Evolutionary conservation across 2,329 filamentous ascomycete genomes (phyloP).

Genomic region (Fusarium sp.): DNA sequence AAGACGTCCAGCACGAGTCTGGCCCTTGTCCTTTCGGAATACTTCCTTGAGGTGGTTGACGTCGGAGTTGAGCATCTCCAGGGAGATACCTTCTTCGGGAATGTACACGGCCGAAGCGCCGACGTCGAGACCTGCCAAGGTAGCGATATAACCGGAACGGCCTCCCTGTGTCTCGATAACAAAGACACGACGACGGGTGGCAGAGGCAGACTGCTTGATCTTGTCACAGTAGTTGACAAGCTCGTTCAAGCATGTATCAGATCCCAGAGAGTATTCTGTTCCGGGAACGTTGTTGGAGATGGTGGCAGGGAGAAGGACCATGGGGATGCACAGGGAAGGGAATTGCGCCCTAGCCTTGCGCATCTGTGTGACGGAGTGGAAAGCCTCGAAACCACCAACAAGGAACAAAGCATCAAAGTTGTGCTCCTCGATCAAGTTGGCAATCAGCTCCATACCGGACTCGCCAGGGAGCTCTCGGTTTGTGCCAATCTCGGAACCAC

Average conservation of each 20-base stretch:
- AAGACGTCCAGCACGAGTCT: constrained; percentile 89
- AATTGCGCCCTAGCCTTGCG: constrained; percentile 82
- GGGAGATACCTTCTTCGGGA: constrained; percentile 92
- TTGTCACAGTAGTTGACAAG: constrained; percentile 96
- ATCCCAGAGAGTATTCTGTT: constrained; percentile 96
- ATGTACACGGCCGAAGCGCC: constrained; percentile 95
- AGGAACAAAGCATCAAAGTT: constrained; percentile 92
- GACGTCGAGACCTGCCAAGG: constrained; percentile 88
- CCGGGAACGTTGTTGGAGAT: constrained; percentile 99
- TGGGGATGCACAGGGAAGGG: constrained; percentile 89
- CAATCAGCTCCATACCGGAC: constrained; percentile 83
- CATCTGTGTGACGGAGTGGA: constrained; percentile 89
- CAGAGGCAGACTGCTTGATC: constrained; percentile 96
- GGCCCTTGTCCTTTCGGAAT: constrained; percentile 86
- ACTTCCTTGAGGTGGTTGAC: constrained; percentile 89
- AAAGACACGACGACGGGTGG: constrained; percentile 92
- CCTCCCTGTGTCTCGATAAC: constrained; percentile 98
- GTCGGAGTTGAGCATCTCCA: constrained; percentile 91
- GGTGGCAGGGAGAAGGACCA: constrained; percentile 92
- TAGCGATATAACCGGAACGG: constrained; percentile 92
- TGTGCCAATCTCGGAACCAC: constrained; percentile 96
- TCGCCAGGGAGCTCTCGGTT: constrained; percentile 93
- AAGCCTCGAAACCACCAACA: constrained; percentile 95
- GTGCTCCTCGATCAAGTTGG: constrained; percentile 85
- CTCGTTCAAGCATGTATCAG: constrained; percentile 96